phyloP scores from a whole-genome alignment of 371 early-diverging fungal genomes.

The Smittium culicis region DNA sequence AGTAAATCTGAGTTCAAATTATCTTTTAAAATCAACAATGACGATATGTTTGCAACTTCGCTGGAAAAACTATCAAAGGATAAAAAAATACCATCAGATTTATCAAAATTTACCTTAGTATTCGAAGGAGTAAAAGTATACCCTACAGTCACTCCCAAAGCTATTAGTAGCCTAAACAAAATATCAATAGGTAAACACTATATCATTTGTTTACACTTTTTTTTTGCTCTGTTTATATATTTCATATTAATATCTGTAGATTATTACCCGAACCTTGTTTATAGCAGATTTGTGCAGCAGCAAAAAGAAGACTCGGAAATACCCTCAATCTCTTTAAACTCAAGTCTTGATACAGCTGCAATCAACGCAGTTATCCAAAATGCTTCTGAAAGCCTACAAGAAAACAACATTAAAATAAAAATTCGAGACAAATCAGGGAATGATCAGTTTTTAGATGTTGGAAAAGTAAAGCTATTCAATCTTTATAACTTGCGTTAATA shows the following conservation, averaged over 20 bases:
- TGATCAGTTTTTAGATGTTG: conserved; percentile 1
- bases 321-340: background rate
- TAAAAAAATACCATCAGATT: conserved; percentile 1
- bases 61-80: background rate
- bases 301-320: background rate
- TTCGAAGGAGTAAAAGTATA: conserved; percentile 8
- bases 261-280: conserved; percentile 1
- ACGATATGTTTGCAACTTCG: background rate
- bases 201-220: background rate
- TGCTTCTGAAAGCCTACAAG: background rate
- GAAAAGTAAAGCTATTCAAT: background rate
- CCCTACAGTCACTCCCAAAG: conserved; percentile 11
- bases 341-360: background rate
- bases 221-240: background rate
- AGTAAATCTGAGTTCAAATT: background rate
- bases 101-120: background rate
- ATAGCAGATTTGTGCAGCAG: background rate
- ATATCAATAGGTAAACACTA: conserved; percentile 7
- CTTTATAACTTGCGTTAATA: background rate
- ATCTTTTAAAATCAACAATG: background rate
- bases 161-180: background rate
- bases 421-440: conserved; percentile 6
- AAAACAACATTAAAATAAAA: conserved; percentile 4
- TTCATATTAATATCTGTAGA: background rate
- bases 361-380: background rate